Conservation (phyloP, 345 rosid species). For the Mercurialis annua region DNA sequence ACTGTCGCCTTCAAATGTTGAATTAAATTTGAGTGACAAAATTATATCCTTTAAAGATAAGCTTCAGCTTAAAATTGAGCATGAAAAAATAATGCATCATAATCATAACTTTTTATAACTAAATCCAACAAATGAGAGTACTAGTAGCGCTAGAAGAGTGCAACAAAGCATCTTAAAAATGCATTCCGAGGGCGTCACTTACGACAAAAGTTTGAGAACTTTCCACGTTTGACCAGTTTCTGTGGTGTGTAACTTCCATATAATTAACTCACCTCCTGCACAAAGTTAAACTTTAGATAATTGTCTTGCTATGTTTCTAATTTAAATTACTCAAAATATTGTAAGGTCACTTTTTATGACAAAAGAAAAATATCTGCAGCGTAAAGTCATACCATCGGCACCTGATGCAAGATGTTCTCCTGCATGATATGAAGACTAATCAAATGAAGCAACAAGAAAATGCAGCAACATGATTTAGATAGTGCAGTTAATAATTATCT, state of each 20-base stretch:
- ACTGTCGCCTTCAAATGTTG: neutral
- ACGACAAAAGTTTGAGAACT: slow-evolving; percentile 75
- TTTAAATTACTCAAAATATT: neutral
- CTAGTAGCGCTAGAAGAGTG: neutral
- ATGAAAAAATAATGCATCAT: slow-evolving; percentile 1
- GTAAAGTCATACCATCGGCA: slow-evolving; percentile 71
- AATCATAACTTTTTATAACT: neutral
- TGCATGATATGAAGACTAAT: slow-evolving; percentile 28
- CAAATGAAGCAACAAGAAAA: neutral
- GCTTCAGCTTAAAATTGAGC: neutral
- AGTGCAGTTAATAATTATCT: neutral
- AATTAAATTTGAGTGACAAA: neutral
- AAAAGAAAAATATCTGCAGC: neutral
- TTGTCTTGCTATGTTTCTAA: neutral
- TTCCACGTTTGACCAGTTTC: slow-evolving; percentile 87
- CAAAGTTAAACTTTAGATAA: slow-evolving; percentile 11
- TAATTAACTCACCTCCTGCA: slow-evolving; percentile 85
- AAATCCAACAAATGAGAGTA: neutral
- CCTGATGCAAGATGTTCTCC: slow-evolving; percentile 95
- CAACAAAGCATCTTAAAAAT: slow-evolving; percentile 13
- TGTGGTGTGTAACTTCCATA: slow-evolving; percentile 72
- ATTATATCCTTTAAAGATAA: neutral
- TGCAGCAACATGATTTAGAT: no score
- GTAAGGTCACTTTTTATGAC: neutral
- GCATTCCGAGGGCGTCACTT: slow-evolving; percentile 29